Base-by-base conservation (phyloP, 148 eudicot species). In the Persicaria maculosa region DNA sequence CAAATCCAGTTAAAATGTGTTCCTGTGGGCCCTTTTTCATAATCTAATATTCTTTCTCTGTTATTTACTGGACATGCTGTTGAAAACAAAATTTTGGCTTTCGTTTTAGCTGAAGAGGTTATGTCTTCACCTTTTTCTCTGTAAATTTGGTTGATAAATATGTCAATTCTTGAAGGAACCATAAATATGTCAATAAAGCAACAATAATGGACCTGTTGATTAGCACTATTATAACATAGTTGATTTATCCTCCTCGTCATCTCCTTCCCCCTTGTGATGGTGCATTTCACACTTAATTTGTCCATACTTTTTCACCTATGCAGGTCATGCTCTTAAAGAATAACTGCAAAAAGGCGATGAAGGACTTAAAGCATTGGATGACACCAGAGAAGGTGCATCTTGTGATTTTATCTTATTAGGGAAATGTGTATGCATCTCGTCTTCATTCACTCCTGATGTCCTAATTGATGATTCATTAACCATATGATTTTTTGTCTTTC, bases 281-380 rank as follows among this genome's bases (percentile, higher is more conserved):
- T 65, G 70, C 70, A 14, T 40, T 65, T 59, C 65, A 65, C 47
- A 43, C 17, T 65, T 16, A 15, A 8, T 40, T 62, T 62, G 12
- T 31, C 68, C 44, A 11, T 62, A 25, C 44, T 55, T 61, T 4
- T 61, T 61, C 44, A 61, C 40, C 44, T 62, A 22, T 65, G 7
- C 83, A 88, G 91, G 75, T 88, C 69, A 57, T 71, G 50, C 44
- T 77, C 67, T 9, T 82, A 19, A 77, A 75, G 77, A 31, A 77
- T 45, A 54, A 87, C 40, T 85, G 87, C 71, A 83, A 81, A 50
- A 55, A 72, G 61, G 74, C 84, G 25, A 72, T 88, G 31, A 88
- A 84, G 79, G 83, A 80, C 61, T 73, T 88, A n/a, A 85, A 74
- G 44, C 78, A 58, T 53, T 88, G 91, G 91, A 84, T 86, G 88